Base-by-base conservation (phyloP, 768 basidiomycete genomes). In the Leccinum obscurum region DNA sequence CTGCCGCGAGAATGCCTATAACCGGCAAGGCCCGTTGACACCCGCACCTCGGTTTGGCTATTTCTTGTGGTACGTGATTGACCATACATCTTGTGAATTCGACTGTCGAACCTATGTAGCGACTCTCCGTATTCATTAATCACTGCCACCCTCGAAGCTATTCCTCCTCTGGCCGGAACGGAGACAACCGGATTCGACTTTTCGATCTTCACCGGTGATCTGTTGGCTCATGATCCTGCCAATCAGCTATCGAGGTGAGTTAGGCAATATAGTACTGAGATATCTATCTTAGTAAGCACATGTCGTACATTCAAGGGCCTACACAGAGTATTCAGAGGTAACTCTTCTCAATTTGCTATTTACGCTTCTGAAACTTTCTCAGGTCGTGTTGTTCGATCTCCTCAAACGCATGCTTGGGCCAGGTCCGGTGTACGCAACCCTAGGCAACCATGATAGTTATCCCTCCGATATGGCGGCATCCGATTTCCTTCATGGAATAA, bases 391-490 rank as follows among this genome's bases (percentile, higher is more conserved):
- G 22, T 92, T 83, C 67, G 87, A 86, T 62, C 77, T 92, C 37
- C 81, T 90, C 73, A 87, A 82, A 71, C 77, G 77, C 15, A 78
- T 78, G 65, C 78, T 91, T 32, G 84, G 84, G 15, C 77, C 81
- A 14, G 87, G 88, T 0, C 88, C 90, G n/a, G 81, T 91, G 3
- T 92, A 91, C 63, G 84, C 87, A 30, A 83, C 86, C 0, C 75
- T 92, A 9, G 90, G 90, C 9, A 92, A 92, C 69, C 90, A 92
- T 65, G 90, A 92, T 68, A 85, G 80, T 46, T 89, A 86, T 70
- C 85, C 59, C 5, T 48, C 68, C 79, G 86, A 72, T 3, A 79
- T 86, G 65, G 88, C 88, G 62, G 82, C 88, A 1, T 82, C 85
- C 30, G 79, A 83, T 64, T 77, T 84, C 6, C 72, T 90, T 1